Base-by-base conservation (phyloP, 192 early-diverging fungal genomes). In the Backusella westeae region DNA sequence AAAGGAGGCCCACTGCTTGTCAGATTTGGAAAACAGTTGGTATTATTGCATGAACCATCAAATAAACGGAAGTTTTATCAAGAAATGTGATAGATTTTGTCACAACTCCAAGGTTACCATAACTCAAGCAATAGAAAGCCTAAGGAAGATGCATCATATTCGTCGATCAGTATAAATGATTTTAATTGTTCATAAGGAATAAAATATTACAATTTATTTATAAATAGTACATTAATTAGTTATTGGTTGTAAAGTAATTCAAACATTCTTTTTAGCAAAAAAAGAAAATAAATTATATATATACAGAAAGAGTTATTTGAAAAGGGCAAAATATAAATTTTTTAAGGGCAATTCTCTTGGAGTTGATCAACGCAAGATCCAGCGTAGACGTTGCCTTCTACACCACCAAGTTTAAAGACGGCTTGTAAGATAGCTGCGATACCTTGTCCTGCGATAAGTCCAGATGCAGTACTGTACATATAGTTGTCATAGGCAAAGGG, bases 361-460 rank as follows among this genome's bases (percentile, higher is more conserved):
- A 66, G 36, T 6, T 41, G 75, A 8, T 70, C 67, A 29, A 77
- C 73, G 41, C 74, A 82, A 63, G 83, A 83, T 41, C 67, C 73
- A 34, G 39, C 34, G 53, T 73, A 73, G 26, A 70, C n/a, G 15
- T 83, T 73, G n/a, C 38, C 76, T n/a, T 69, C 29, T 12, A 87
- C 80, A 39, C 76, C 78, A 38, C 41, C 75, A 6, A 88, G 81
- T 17, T 80, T 85, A 72, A 88, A 78, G 10, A 82, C 76, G 29
- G 87, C 87, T 67, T 84, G 80, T 39, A 88, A 8, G 42, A 87
- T 75, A 36, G 79, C 87, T 35, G 83, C 68, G 52, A 89, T 87
- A 79, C 88, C 88, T 39, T 84, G 77, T 44, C 88, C 88, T 34
- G 81, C 84, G 68, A 89, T 86, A 32, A 87, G 23, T 67, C 88